Evolutionary conservation across 2,329 filamentous ascomycete genomes (phyloP), one percentile per base, ranked within the genome.

Genomic region (Rasamsonia emersonii): DNA sequence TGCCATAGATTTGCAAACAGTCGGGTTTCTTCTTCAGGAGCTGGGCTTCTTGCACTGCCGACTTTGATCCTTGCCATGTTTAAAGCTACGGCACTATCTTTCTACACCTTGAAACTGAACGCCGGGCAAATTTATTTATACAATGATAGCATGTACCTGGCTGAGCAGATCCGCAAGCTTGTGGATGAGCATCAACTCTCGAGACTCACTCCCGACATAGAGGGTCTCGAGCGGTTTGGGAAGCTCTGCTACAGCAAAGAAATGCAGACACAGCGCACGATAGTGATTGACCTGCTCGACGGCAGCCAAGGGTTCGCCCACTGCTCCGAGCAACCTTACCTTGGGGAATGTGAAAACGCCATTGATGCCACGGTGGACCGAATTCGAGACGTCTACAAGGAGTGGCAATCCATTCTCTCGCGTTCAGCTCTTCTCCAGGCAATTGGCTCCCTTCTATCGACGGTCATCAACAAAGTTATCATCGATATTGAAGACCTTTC

Each of bases 211-310:
- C 45, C 62, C 9, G 74, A 79, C 44, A 62, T 74, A 35, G 66
- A 68, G 35, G 60, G 66, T 1, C 63, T 79, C 13, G 68, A 77
- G 37, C 66, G 61, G 30, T 78, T 77, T 41, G 73, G 71, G 25
- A 75, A 74, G 47, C 54, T 70, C 18, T 72, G 73, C 2, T 80
- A 80, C 43, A 68, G 70, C 38, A 68, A 69, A 33, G 76, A 79
- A 50, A 77, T 80, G 72, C 74, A 79, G 33, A 70, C 68, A 2
- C 76, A 80, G 43, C 64, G 74, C 32, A 77, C 73, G 2, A 75
- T 79, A 39, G 56, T 79, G 9, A 64, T 64, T 13, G 76, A 80
- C 48, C 58, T 79, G 10, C 67, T 80, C 4, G 75, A 79, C 43
- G 73, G 73, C 14, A 72, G 74, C 1, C 72, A 77, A 50, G 75